Base-by-base conservation (phyloP, 148 eudicot species). In the Rhododendron kiyosumense region DNA sequence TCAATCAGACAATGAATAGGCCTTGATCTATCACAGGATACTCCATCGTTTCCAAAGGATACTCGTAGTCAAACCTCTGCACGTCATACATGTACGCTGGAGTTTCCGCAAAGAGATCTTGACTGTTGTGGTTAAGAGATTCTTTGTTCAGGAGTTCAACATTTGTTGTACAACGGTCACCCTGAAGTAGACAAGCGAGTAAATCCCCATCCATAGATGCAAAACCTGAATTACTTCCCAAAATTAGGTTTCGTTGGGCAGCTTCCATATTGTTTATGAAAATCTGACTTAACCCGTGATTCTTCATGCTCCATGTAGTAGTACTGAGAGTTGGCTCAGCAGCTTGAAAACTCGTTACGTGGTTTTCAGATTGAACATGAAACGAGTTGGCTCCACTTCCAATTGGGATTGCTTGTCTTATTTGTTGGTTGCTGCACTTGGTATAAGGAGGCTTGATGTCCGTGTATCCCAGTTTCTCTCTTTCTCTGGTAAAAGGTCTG, bases 21-120 rank as follows among this genome's bases (percentile, higher is more conserved):
- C 95, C 92, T 92, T 93, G 95, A 87, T 93, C 96, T 52, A 92
- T 91, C 22, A 92, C 91, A 82, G 93, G 94, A 89, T 90, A 94
- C 83, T 94, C 97, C 84, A 86, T 86, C 36, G 87, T 85, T 81
- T 94, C 98, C 79, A 84, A 87, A 7, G 86, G 90, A 85, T 86
- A 91, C 87, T 95, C 98, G 14, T 79, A 88, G 88, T 94, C 98
- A 51, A 92, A 90, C 86, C 88, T 94, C 74, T 89, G 91, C 28
- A 88, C 46, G 73, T 91, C 92, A 32, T 78, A 87, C 34, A 88
- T 49, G 86, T 86, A 85, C 1, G 86, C 81, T 38, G 94, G 84
- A 83, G 85, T 88, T 86, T 91, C 95, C 57, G 69, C 67, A 80
- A 91, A 82, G 81, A 88, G 85, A 65, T 91, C 94, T n/a, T 91